Percentiles rank a stretch among this genome's conserved stretches.
Evolutionary conservation across 2,329 filamentous ascomycete species (phyloP).

Genomic region (Penicillium sp.): DNA sequence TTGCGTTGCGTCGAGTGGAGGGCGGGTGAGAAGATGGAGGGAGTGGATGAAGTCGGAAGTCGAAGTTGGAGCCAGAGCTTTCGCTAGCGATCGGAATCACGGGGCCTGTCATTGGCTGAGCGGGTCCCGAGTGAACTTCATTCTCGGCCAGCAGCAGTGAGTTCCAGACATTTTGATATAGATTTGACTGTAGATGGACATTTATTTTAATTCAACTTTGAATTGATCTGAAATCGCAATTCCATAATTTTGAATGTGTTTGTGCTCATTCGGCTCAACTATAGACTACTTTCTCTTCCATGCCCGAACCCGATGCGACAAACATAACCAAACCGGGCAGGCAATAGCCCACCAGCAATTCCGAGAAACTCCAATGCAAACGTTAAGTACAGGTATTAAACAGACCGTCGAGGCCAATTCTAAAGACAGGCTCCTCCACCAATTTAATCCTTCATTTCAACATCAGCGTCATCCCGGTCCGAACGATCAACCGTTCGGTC

Average conservation of each 20-base stretch:
- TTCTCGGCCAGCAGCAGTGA: not conserved
- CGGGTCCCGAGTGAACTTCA: slow-evolving; percentile 24
- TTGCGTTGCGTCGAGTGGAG: slow-evolving; percentile 30
- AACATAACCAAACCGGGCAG: slow-evolving; percentile 11
- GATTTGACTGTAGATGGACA: not conserved
- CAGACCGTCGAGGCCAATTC: slow-evolving; percentile 4
- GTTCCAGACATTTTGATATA: not conserved
- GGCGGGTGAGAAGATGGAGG: slow-evolving; percentile 33
- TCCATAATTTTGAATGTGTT: not conserved
- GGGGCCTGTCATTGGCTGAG: slow-evolving; percentile 45
- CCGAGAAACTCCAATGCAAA: slow-evolving; percentile 31
- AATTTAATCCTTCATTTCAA: slow-evolving; percentile 56
- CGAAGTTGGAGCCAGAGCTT: slow-evolving; percentile 47
- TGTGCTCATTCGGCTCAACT: slow-evolving; percentile 7
- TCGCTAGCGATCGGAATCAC: slow-evolving; percentile 49
- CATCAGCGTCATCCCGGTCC: slow-evolving; percentile 53
- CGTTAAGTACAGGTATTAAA: slow-evolving; percentile 12
- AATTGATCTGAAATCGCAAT: not conserved
- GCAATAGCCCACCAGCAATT: slow-evolving; percentile 13
- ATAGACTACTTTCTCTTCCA: slow-evolving; percentile 11
- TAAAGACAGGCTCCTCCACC: not conserved
- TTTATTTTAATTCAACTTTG: not conserved
- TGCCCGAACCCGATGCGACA: slow-evolving; percentile 23
- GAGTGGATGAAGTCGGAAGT: slow-evolving; percentile 44
- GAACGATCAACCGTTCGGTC: slow-evolving; percentile 56